phyloP scores from a whole-genome alignment of 2,329 filamentous ascomycete genomes.

The Neofusicoccum parvum region DNA sequence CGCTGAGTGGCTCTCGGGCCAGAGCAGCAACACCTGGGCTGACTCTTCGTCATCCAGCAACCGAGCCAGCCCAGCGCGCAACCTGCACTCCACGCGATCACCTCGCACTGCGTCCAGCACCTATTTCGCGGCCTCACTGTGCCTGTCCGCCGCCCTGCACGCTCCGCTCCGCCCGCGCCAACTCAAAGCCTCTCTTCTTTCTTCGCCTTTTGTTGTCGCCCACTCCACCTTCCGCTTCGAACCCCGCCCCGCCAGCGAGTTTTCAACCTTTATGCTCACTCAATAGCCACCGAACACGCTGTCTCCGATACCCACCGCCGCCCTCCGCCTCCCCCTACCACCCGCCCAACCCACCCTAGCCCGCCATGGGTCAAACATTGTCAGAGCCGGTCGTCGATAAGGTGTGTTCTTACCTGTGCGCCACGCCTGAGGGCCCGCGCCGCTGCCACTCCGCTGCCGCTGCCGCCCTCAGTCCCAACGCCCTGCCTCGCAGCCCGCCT shows the following conservation, averaged over 20 bases:
- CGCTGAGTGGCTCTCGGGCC: conserved; percentile 15
- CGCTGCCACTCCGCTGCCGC: conserved; percentile 24
- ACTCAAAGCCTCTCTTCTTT: not conserved
- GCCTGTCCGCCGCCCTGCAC: not conserved
- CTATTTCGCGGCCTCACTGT: conserved; percentile 17
- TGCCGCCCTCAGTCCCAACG: not conserved
- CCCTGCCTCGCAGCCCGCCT: not conserved
- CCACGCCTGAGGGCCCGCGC: conserved; percentile 29
- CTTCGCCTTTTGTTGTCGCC: conserved; percentile 10
- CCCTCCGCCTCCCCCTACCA: conserved; percentile 7
- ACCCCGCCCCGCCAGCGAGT: conserved; percentile 22
- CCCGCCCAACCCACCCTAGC: not conserved
- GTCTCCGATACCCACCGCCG: conserved; percentile 20
- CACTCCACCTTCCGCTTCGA: conserved; percentile 14
- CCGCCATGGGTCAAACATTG: conserved; percentile 92
- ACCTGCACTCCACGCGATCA: conserved; percentile 21
- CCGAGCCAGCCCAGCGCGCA: conserved; percentile 19
- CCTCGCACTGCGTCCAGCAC: conserved; percentile 18
- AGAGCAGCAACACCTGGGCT: conserved; percentile 19
- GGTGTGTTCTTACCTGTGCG: conserved; percentile 56
- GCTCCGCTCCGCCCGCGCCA: conserved; percentile 6
- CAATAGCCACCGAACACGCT: conserved; percentile 20
- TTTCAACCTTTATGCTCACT: conserved; percentile 22
- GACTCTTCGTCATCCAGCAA: conserved; percentile 22
- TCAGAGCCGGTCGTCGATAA: conserved; percentile 99